Evolutionary conservation across 257 asterid genomes (phyloP), one percentile per base, ranked within the genome.

Genomic region (Linderniella brevidens): DNA sequence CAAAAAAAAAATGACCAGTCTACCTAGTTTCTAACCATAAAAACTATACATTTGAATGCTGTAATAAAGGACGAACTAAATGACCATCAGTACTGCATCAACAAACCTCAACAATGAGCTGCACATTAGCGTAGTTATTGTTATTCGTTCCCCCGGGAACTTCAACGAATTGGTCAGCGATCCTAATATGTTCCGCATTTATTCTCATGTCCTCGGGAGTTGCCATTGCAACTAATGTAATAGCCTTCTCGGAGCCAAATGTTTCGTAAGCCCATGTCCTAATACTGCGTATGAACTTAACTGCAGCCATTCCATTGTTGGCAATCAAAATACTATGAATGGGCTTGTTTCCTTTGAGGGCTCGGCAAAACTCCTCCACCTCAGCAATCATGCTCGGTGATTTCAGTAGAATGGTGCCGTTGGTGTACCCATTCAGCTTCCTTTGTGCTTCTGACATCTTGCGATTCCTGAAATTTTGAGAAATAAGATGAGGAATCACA

Each of bases 301-400:
- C 99, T 17, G 99, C 96, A 48, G 99, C 99, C 99, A 90, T 90
- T 60, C 99, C 99, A 62, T 90, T 90, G 75, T 90, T 90, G 51
- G 99, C 93, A 48, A 90, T 75, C 69, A 90, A 79, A 48, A 90
- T 85, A 64, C 99, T 90, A 65, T 75, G 93, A 56, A 90, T 77
- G 14, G 94, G 77, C 46, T 70, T 70, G 64, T 71, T 74, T 48
- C 99, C 99, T 1, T 92, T 90, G 47, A 90, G 92, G 51, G 93
- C 68, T 37, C 20, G 47, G 63, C 96, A 90, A 66, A 90, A 90
- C 51, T 77, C 92, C 25, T 72, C 92, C 68, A 90, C 82, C 60
- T 74, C 80, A 13, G 87, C 49, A 17, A 58, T 67, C 40, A 50
- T 46, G 16, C 54, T 70, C 0, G 83, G 82, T 46, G 94, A 71